phyloP scores from a whole-genome alignment of 2,329 filamentous ascomycete genomes.

The Fusarium albosuccineum region DNA sequence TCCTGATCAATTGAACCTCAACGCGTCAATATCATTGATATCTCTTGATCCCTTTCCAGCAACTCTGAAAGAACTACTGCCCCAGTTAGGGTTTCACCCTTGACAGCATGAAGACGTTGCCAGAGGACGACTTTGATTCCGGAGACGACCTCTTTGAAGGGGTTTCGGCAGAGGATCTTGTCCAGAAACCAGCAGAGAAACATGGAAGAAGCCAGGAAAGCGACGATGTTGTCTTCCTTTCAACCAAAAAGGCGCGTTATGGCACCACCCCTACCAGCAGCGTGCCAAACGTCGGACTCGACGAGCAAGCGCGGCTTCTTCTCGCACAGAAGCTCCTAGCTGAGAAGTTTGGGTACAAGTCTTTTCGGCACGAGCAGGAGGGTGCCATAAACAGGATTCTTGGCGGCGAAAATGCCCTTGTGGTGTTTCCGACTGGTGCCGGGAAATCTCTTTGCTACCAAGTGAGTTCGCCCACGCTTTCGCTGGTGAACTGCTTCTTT shows the following conservation, averaged over 20 bases:
- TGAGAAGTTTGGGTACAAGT: slow-evolving; percentile 55
- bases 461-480: slow-evolving; percentile 42
- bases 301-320: slow-evolving; percentile 12
- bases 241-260: slow-evolving; percentile 31
- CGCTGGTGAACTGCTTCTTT: neutral
- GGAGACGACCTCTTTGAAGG: slow-evolving; percentile 46
- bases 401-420: slow-evolving; percentile 56
- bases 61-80: no score
- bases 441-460: slow-evolving; percentile 66
- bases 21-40: no score
- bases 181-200: slow-evolving; percentile 20
- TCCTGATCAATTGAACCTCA: no score
- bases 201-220: slow-evolving; percentile 15
- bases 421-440: slow-evolving; percentile 62
- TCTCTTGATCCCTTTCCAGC: no score
- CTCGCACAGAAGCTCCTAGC: slow-evolving; percentile 50
- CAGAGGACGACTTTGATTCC: slow-evolving; percentile 45
- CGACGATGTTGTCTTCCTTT: neutral
- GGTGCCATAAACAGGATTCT: slow-evolving; percentile 56
- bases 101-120: slow-evolving; percentile 4
- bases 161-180: slow-evolving; percentile 30
- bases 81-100: neutral
- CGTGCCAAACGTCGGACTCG: neutral
- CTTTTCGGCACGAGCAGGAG: slow-evolving; percentile 61
- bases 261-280: neutral